Evolutionary conservation across 768 basidiomycete species (phyloP), one percentile per base, ranked within the genome.

Genomic region (Hygrocybe punicea): DNA sequence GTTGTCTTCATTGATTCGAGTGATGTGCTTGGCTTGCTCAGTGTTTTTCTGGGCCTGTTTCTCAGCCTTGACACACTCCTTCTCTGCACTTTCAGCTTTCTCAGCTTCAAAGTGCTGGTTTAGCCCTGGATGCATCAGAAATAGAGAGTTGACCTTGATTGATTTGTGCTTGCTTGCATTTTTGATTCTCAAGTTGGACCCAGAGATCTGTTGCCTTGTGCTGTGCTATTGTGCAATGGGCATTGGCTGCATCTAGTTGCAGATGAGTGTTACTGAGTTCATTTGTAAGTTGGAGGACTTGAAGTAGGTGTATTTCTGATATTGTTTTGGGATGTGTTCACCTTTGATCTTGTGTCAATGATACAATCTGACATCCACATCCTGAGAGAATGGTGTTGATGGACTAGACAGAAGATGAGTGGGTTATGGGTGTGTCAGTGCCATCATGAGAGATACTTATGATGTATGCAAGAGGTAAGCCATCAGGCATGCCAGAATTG

Each of bases 11-110:
- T 34, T 13, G 25, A 53, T 53, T 54, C 58, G 60, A 14, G 49
- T 44, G 17, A 13, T 57, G 40, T 33, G 35, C 21, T 68, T 69
- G 23, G 44, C 55, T 6, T 40, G 24, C 35, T 55, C 45, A 14
- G 49, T 51, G 21, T 17, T 21, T 34, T 56, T 59, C 42, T 49
- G n/a, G n/a, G n/a, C n/a, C n/a, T n/a, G n/a, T n/a, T n/a, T n/a
- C n/a, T n/a, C n/a, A n/a, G n/a, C n/a, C 17, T n/a, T 25, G 13
- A 36, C 48, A 11, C 42, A 45, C 29, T 54, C 57, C 40, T 46
- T n/a, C 23, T 58, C 39, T 17, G 9, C 19, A 35, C 40, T 5
- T n/a, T 42, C 57, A 33, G 53, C 53, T 9, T 53, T 34, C 25
- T 55, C 37, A 34, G 39, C 36, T 19, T 59, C 47, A 35, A 55